These are phyloP conservation scores for Piper betle DNA, from an alignment of 164 flowering plant genomes.

Conservation along the genomic window DNA sequence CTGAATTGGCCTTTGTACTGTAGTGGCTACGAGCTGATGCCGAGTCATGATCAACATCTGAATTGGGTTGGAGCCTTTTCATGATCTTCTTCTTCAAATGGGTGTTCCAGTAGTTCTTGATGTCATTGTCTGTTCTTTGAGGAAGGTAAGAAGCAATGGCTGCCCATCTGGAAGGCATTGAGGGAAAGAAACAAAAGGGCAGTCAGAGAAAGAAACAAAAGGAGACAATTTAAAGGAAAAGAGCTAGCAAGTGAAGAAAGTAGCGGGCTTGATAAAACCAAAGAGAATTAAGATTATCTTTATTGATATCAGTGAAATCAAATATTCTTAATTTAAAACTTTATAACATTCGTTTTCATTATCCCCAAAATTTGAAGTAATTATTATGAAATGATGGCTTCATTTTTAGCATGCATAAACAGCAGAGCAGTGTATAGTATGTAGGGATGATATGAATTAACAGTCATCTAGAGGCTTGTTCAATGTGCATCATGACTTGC, in stretches of 20 bases:
- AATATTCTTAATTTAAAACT: neutral
- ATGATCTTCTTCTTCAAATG: conserved; percentile 88
- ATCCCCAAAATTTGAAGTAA: too few species aligned
- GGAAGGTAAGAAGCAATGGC: conserved; percentile 93
- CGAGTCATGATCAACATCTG: conserved; percentile 13
- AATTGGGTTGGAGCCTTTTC: conserved; percentile 41
- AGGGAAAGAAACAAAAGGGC: neutral
- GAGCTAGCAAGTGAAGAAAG: neutral
- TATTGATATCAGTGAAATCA: neutral
- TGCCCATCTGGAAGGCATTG: conserved; percentile 67
- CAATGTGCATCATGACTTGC: conserved; percentile 15
- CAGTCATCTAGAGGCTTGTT: too few species aligned
- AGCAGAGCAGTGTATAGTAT: too few species aligned
- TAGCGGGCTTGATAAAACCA: neutral
- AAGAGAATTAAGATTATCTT: neutral
- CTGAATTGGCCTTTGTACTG: conserved; percentile 11
- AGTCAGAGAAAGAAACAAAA: neutral
- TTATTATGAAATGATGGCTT: too few species aligned
- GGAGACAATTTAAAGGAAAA: too few species aligned
- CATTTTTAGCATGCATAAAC: too few species aligned
- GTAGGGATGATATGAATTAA: too few species aligned
- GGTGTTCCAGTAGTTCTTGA: conserved; percentile 95
- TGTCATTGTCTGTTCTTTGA: conserved; percentile 87
- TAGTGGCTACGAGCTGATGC: conserved; percentile 8
- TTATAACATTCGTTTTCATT: too few species aligned